These are phyloP conservation scores for Abelmoschus esculentus DNA, from an alignment of 345 rosid species.

Conservation along the genomic window DNA sequence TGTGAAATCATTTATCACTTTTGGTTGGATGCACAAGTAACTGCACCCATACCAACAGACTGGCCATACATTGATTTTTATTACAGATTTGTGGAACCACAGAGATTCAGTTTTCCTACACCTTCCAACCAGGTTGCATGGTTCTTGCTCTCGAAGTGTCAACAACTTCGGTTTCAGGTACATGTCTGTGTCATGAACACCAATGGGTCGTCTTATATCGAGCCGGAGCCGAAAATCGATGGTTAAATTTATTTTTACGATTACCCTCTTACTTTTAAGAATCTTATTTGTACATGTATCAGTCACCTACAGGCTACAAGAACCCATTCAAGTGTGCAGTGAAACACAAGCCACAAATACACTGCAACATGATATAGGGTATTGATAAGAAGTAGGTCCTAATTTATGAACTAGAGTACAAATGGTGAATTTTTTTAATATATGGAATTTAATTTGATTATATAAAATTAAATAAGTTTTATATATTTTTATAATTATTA, in stretches of 20 bases:
- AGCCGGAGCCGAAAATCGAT: no score
- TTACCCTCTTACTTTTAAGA: background rate
- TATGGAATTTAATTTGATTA: no score
- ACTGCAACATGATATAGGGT: background rate
- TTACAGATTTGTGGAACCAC: background rate
- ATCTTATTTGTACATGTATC: background rate
- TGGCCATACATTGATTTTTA: no score
- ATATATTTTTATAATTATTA: no score
- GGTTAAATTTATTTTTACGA: no score
- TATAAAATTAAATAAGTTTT: no score
- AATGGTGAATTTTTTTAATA: background rate
- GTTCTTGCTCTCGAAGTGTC: background rate
- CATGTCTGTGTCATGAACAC: background rate
- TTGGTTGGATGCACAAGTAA: no score
- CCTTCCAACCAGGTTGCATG: background rate
- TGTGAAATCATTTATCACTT: no score
- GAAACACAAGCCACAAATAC: constrained; percentile 3
- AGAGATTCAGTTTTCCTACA: background rate
- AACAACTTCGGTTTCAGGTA: background rate
- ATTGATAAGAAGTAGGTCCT: constrained; percentile 3
- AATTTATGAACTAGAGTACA: background rate
- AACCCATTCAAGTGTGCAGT: background rate
- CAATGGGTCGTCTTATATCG: no score
- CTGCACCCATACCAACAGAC: no score
- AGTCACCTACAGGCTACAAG: background rate